phyloP scores from a whole-genome alignment of 495 filamentous ascomycete species.

The Penicillium macrosclerotiorum region DNA sequence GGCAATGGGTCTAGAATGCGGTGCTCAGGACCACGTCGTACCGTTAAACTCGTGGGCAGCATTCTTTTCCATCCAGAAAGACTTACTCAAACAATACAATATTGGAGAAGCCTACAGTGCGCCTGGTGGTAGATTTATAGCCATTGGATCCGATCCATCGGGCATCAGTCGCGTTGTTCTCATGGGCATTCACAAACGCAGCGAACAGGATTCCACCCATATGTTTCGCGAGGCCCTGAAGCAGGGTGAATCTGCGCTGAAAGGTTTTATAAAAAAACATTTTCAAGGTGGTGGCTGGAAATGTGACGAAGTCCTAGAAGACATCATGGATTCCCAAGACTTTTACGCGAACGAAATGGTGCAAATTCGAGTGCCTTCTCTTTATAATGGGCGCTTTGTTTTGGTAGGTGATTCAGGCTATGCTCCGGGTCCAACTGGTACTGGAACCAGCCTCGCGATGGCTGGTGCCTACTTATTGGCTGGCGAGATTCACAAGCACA shows the following conservation, averaged over 20 bases:
- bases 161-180: slow-evolving; percentile 29
- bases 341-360: slow-evolving; percentile 48
- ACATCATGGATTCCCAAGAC: slow-evolving; percentile 42
- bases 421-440: slow-evolving; percentile 36
- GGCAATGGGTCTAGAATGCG: slow-evolving; percentile 41
- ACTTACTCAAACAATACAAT: slow-evolving; percentile 36
- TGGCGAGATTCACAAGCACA: slow-evolving; percentile 38
- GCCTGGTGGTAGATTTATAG: slow-evolving; percentile 33
- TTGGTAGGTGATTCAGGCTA: slow-evolving; percentile 44
- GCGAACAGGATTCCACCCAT: slow-evolving; percentile 20
- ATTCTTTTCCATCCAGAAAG: slow-evolving; percentile 38
- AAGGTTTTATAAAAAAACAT: slow-evolving; percentile 33
- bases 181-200: slow-evolving; percentile 29
- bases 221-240: slow-evolving; percentile 37
- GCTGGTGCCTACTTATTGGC: slow-evolving; percentile 50
- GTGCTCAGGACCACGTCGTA: slow-evolving; percentile 35
- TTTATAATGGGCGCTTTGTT: slow-evolving; percentile 36
- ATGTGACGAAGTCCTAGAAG: slow-evolving; percentile 29
- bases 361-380: slow-evolving; percentile 40
- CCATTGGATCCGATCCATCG: slow-evolving; percentile 28
- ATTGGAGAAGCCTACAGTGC: slow-evolving; percentile 30
- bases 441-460: slow-evolving; percentile 42
- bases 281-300: slow-evolving; percentile 45
- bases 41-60: slow-evolving; percentile 38
- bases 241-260: slow-evolving; percentile 39